Evolutionary conservation across 768 basidiomycete species (phyloP), one percentile per base, ranked within the genome.

Genomic region (Mycena vulgaris): DNA sequence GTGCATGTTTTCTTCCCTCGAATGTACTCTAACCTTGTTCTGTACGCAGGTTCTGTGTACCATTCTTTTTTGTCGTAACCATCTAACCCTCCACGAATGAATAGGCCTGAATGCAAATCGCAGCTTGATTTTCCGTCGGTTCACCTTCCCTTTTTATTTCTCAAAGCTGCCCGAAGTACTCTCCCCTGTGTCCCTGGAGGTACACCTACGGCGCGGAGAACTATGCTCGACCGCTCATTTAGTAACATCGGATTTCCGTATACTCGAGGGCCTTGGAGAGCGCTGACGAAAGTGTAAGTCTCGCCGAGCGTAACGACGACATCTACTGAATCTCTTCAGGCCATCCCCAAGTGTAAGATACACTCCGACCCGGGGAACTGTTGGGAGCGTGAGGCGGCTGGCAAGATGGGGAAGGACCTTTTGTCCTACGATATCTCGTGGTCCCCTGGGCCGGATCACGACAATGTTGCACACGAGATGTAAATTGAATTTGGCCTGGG

Each of bases 181-280:
- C 5, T 66, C 64, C 3, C 23, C 27, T 3, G 55, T 58, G 11
- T 45, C 53, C 4, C 8, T 49, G 25, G 11, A 66, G 19, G 55
- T 66, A 1, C 57, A 66, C 27, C 31, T 66, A 3, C 64, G 64
- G 6, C 28, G 55, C 3, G 53, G 55, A 1, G 64, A 66, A 66
- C 64, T 0, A 28, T 37, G 2, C 33, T 66, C 7, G 64, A 66
- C 10, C 64, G 64, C 25, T 66, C 64, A 11, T 66, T 48, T 35
- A 66, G 64, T 21, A 66, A 66, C n/a, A 6, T 66, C 10, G 64
- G 64, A 5, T 66, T 66, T 10, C 47, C n/a, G 5, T 66, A 66
- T 14, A 39, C 64, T 10, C 64, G 33, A 1, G 40, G 23, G 30
- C 42, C 11, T 14, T 58, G 23, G 64, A 66, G 45, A 39, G n/a